A percentile compares a stretch with the other conserved stretches of the same genome.
Conservation (phyloP, 2,329 filamentous ascomycete species). For the Exutisphaerella laricina region DNA sequence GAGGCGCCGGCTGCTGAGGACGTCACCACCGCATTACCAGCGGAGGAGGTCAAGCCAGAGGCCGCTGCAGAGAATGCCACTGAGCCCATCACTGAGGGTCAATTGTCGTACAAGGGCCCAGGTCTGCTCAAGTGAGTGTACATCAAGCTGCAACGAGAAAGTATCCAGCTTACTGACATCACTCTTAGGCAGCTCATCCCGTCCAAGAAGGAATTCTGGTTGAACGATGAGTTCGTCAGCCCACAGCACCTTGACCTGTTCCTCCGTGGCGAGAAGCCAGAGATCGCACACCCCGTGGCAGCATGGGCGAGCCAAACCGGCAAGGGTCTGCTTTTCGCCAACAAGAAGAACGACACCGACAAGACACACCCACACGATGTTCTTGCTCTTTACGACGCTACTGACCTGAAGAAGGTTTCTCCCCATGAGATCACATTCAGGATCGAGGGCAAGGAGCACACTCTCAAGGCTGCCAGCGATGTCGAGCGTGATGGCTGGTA, state of each 20-base stretch:
- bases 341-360: conserved; percentile 68
- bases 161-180: conserved; percentile 11
- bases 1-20: conserved; percentile 13
- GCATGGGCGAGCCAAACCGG: conserved; percentile 92
- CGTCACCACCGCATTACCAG: conserved; percentile 14
- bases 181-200: conserved; percentile 70
- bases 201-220: conserved; percentile 82
- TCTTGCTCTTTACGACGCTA: conserved; percentile 56
- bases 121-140: conserved; percentile 78
- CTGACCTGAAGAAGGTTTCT: conserved; percentile 71
- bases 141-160: background rate
- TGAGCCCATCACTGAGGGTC: conserved; percentile 74
- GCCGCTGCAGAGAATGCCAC: conserved; percentile 44
- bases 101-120: conserved; percentile 82
- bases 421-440: conserved; percentile 79
- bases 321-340: conserved; percentile 89
- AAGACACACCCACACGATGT: conserved; percentile 76
- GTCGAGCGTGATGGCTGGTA: conserved; percentile 92
- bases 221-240: conserved; percentile 62
- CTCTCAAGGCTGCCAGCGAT: conserved; percentile 72
- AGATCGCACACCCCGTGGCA: conserved; percentile 69
- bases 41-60: conserved; percentile 35
- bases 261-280: conserved; percentile 82
- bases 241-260: conserved; percentile 69
- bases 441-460: conserved; percentile 82